Evolutionary conservation across 805 yeast species (phyloP), one percentile per base, ranked within the genome.

Genomic region (Ogataea ramenticola): DNA sequence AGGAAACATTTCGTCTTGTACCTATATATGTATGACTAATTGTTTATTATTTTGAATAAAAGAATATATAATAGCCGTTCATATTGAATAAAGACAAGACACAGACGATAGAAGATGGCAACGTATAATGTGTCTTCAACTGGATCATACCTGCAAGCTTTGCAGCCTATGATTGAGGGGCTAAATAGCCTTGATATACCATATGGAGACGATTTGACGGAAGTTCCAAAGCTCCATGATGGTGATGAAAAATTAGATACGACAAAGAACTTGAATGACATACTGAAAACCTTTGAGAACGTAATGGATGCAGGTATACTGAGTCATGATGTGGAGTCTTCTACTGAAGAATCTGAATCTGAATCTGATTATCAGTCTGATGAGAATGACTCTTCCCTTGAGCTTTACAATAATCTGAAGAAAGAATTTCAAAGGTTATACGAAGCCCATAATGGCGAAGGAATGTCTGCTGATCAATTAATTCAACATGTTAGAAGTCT

Each of bases 101-200:
- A 16, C 35, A 30, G 37, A n/a, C 22, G 10, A 6, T 24, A 6
- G 10, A 24, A 24, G 27, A 76, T 75, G 80, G 65, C 77, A 2
- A 66, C 74, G 6, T 78, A 77, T 49, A 72, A 75, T 39, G 83
- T 72, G 9, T 67, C 75, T 14, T 82, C 90, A 1, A 82, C 90
- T 10, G 75, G 77, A 61, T 83, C 93, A 20, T 85, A 77, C 61
- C 77, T 85, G 84, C 76, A 75, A 57, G 91, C 93, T 17, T 82
- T 85, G 88, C 75, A 73, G 58, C 74, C 79, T 2, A 77, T 85
- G 82, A 66, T 76, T n/a, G 77, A 74, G 6, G 60, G 71, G 0
- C 56, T 80, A 45, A 57, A 61, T 3, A 47, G 55, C 1, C 52
- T 75, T 15, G 53, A 60, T 1, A 45, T 61, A 37, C 61, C 46